These are phyloP conservation scores for Delphinella strobiligena DNA, from an alignment of 2,329 filamentous ascomycete species.

Conservation along the genomic window DNA sequence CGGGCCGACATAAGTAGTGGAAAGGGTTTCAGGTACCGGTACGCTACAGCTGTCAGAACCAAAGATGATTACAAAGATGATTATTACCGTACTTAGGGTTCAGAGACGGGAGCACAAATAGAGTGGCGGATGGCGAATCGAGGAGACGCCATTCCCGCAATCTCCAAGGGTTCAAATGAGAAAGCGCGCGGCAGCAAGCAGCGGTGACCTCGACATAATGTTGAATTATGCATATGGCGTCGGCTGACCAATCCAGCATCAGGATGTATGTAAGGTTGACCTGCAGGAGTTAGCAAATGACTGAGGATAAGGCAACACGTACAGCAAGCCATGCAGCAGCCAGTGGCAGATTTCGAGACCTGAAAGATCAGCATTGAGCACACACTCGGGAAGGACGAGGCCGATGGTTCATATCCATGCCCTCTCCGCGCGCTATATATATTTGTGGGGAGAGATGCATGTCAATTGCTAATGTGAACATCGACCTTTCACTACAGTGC, in stretches of 20 bases:
- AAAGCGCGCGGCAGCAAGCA: background rate
- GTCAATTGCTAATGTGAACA: slow-evolving; percentile 1
- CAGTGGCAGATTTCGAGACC: too few relatives aligned
- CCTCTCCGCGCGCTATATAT: background rate
- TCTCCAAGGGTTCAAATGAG: too few relatives aligned
- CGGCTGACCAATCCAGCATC: background rate
- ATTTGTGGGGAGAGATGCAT: slow-evolving; percentile 8
- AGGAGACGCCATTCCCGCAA: too few relatives aligned
- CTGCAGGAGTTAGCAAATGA: background rate
- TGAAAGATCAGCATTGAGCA: background rate
- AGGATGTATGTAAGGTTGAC: background rate
- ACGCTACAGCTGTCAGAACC: too few relatives aligned
- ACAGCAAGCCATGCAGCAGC: too few relatives aligned
- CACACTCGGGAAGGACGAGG: background rate
- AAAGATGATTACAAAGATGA: too few relatives aligned
- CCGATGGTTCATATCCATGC: background rate
- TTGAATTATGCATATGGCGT: background rate
- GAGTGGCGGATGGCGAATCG: too few relatives aligned
- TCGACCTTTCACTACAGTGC: background rate
- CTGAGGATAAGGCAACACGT: background rate
- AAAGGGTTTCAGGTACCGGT: too few relatives aligned
- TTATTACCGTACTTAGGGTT: too few relatives aligned
- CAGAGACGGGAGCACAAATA: too few relatives aligned
- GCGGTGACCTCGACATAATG: too few relatives aligned
- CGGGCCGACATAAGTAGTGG: too few relatives aligned